Evolutionary conservation across 176 grass and related monocot genomes (phyloP), one percentile per base, ranked within the genome.

Genomic region (Pontederia paniculata): DNA sequence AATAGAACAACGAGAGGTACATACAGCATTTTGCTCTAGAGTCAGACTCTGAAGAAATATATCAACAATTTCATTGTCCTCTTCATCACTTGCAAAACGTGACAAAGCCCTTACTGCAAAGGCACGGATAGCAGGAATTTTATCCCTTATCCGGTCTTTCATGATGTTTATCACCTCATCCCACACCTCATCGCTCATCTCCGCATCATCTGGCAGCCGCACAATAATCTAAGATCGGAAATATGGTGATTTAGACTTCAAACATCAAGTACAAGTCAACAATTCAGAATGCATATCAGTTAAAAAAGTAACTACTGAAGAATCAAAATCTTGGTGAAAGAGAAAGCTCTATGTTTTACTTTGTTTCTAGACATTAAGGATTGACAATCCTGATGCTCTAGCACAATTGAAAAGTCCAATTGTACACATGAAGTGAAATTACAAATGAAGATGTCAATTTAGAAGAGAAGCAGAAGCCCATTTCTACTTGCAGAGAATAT

Each of bases 161-260:
- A 91, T 97, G 72, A 57, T 66, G 45, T 91, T 86, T 25, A 97
- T 82, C 52, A 91, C 74, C 63, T 88, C 77, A 77, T 97, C 93
- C 86, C 93, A 97, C 49, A 84, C 49, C 23, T 84, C 83, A 75
- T 84, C 77, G 8, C 83, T 82, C 55, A 88, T 86, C 69, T 91
- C 86, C 42, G 93, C 83, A 77, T 88, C 77, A 45, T 84, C 93
- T 2, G 80, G 77, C 57, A 97, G 21, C 20, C 78, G 76, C 72
- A 91, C 79, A 41, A 97, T 88, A 66, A 88, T 88, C 93, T 97
- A 64, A 23, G 21, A 65, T 52, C 10, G 46, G 25, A 60, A 52
- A 62, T 42, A 16, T 73, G 21, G 70, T 68, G 20, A 56, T 50
- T 46, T 12, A 61, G 31, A 4, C 53, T 21, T 22, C 8, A 44